Evolutionary conservation across 805 yeast species (phyloP).

Genomic region (Starmerella lactis-condensi): DNA sequence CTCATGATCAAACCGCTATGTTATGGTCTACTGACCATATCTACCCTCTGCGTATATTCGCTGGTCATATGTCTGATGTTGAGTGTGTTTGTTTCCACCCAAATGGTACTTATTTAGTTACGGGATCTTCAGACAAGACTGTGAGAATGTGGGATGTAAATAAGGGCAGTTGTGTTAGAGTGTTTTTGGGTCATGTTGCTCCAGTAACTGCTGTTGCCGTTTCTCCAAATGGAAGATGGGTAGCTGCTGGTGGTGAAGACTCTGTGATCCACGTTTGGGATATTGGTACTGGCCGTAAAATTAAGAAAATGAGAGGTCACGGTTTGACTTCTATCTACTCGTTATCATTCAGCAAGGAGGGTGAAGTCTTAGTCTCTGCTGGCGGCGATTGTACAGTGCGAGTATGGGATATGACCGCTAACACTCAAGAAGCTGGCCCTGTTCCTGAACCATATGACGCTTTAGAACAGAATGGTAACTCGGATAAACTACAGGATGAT

Average conservation of each 20-base stretch:
- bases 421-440: constrained; percentile 63
- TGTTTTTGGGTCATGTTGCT: constrained; percentile 84
- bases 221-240: constrained; percentile 92
- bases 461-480: constrained; percentile 10
- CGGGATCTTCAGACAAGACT: constrained; percentile 91
- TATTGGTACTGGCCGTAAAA: constrained; percentile 69
- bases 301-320: constrained; percentile 89
- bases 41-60: constrained; percentile 85
- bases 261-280: constrained; percentile 83
- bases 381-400: constrained; percentile 86
- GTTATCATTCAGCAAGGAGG: constrained; percentile 67
- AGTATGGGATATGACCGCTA: constrained; percentile 86
- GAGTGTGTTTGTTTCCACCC: constrained; percentile 93
- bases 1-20: constrained; percentile 94
- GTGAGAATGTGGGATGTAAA: constrained; percentile 96
- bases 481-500: constrained; percentile 19
- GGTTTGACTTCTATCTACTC: constrained; percentile 76
- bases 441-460: constrained; percentile 50
- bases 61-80: constrained; percentile 93
- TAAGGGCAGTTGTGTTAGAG: constrained; percentile 73
- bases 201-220: constrained; percentile 72
- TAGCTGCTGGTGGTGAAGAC: constrained; percentile 91
- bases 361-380: constrained; percentile 73
- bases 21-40: constrained; percentile 97
- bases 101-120: constrained; percentile 79